A percentile compares a stretch with the other conserved stretches of the same genome.
These are phyloP conservation scores for Scenedesmus sp. DNA, from an alignment of 163 green algal species.

Conservation along the genomic window DNA sequence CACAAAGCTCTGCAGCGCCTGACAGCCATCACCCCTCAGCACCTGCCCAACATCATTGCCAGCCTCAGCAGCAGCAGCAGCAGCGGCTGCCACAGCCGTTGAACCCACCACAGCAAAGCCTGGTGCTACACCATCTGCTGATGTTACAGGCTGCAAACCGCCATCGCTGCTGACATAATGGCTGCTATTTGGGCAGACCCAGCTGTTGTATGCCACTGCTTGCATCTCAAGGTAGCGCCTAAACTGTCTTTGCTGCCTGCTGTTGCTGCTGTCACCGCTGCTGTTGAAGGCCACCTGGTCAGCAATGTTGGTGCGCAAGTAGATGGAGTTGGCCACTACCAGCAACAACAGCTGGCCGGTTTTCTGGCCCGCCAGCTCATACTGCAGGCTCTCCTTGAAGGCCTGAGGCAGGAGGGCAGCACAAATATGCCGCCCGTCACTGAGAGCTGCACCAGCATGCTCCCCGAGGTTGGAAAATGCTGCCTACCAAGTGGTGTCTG, in stretches of 20 bases:
- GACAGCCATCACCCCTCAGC: not conserved
- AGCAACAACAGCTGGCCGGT: slow-evolving; percentile 64
- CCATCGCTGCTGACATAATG: not conserved
- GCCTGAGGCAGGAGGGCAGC: slow-evolving; percentile 40
- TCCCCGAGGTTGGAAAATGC: no score
- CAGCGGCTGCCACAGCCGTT: not conserved
- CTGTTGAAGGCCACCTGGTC: slow-evolving; percentile 7
- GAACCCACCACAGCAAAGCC: not conserved
- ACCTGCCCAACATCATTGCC: not conserved
- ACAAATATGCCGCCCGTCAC: no score
- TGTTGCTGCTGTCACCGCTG: not conserved
- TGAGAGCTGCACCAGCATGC: not conserved
- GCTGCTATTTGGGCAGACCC: slow-evolving; percentile 23
- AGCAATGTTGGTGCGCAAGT: slow-evolving; percentile 29
- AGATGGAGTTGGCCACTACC: slow-evolving; percentile 66
- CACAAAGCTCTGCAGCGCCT: slow-evolving; percentile 29
- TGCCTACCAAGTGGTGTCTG: no score
- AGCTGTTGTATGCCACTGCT: slow-evolving; percentile 6
- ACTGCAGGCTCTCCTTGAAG: slow-evolving; percentile 57
- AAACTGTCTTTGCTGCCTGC: not conserved
- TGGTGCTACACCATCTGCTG: not conserved
- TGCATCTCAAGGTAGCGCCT: slow-evolving; percentile 54
- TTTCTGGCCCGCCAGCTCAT: slow-evolving; percentile 49
- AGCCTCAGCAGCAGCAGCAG: not conserved
- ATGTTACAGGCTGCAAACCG: not conserved